A percentile compares a stretch with the other conserved stretches of the same genome.
Conservation (phyloP, 2,329 filamentous ascomycete genomes). For the Aspergillus japonicus region DNA sequence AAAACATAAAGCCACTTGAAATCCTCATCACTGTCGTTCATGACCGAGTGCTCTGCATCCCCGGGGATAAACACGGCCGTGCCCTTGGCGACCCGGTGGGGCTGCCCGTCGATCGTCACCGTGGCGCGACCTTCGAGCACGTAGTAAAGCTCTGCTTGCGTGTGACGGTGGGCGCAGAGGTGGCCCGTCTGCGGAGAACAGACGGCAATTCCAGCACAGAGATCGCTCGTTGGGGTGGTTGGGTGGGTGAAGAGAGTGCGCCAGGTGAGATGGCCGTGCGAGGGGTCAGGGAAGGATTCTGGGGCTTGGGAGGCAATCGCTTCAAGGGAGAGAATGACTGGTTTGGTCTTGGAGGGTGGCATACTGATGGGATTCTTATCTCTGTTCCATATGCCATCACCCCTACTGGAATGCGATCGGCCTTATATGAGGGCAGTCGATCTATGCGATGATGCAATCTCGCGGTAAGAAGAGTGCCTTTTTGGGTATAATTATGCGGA, state of each 20-base stretch:
- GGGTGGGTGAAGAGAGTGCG: slow-evolving; percentile 42
- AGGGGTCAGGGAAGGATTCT: slow-evolving; percentile 18
- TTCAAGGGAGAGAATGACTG: neutral
- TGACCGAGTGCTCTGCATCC: slow-evolving; percentile 45
- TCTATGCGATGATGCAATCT: too few species aligned
- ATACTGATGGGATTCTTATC: too few species aligned
- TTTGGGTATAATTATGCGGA: too few species aligned
- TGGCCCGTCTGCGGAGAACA: slow-evolving; percentile 35
- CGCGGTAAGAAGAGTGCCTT: too few species aligned
- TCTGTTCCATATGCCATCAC: too few species aligned
- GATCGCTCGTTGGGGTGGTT: slow-evolving; percentile 33
- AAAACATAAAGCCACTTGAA: slow-evolving; percentile 46
- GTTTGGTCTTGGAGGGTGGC: neutral
- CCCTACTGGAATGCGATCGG: neutral
- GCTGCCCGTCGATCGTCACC: slow-evolving; percentile 39
- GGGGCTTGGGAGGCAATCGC: neutral
- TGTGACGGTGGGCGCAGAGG: slow-evolving; percentile 41
- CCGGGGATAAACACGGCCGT: slow-evolving; percentile 44
- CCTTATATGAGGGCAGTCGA: too few species aligned
- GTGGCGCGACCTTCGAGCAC: slow-evolving; percentile 39
- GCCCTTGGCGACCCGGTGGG: slow-evolving; percentile 34
- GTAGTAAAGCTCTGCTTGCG: slow-evolving; percentile 47
- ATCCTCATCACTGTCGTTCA: slow-evolving; percentile 28
- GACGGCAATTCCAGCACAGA: slow-evolving; percentile 41
- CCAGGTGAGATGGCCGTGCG: slow-evolving; percentile 33